Base-by-base conservation (phyloP, 345 rosid species). In the Sonneratia alba region DNA sequence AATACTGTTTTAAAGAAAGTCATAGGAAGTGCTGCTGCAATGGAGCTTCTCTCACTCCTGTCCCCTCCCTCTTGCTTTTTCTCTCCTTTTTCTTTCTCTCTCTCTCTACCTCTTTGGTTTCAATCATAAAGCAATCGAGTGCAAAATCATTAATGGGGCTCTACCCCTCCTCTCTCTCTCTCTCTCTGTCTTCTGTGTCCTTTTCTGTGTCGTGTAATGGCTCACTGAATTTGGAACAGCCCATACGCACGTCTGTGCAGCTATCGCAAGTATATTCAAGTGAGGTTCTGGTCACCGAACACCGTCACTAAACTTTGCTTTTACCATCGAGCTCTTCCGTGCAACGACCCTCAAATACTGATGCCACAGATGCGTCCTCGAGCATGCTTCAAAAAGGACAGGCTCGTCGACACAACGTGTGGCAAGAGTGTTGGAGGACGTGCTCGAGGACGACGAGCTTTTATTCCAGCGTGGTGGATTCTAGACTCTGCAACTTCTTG, bases 41-140 rank as follows among this genome's bases (percentile, higher is more conserved):
- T 1, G n/a, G 10, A n/a, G 63, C 63, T 57, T 22, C 22, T n/a
- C 27, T 57, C 13, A 42, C 45, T 5, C 10, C 45, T 42, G 45
- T 42, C 45, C 10, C 45, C 45, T 57, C 36, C 32, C 32, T 27
- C 32, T 27, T 27, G 32, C 32, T 55, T 22, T 55, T 22, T 55
- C 22, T 57, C 63, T 57, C 34, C 10, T n/a, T 22, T 57, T n/a
- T n/a, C 27, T n/a, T 57, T 57, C 9, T 55, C 63, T 19, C 22
- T 57, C 63, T 4, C 24, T 70, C 64, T 36, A 24, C 36, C 48
- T 55, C 3, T 57, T 18, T 3, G 18, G 72, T 36, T 70, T 70
- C 64, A 70, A 70, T 61, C 21, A 43, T 51, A 61, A 70, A 36
- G 47, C 38, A 53, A 70, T 70, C 7, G 61, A 70, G 8, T 36